Conservation (phyloP, 2,329 filamentous ascomycete genomes). For the Sporothrix brunneoviolacea region DNA sequence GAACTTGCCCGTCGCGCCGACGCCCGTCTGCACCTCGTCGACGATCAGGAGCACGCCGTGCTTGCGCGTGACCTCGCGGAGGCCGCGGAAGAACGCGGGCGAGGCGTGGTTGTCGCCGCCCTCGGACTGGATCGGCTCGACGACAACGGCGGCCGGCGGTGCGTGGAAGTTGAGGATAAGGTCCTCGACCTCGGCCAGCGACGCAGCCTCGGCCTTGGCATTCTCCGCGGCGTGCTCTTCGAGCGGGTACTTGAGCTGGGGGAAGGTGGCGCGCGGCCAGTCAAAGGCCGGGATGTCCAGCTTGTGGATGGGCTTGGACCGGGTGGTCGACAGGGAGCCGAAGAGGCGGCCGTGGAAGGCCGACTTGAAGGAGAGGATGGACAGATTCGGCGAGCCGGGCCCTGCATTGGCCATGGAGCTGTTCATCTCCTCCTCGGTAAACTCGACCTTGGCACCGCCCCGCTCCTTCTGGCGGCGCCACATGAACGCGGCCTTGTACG, state of each 20-base stretch:
- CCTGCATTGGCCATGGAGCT: constrained; percentile 73
- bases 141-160: constrained; percentile 72
- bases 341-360: constrained; percentile 90
- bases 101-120: constrained; percentile 93
- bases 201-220: constrained; percentile 70
- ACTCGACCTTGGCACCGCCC: constrained; percentile 69
- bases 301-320: constrained; percentile 92
- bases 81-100: constrained; percentile 75
- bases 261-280: constrained; percentile 89
- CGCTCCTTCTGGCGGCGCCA: constrained; percentile 77
- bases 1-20: constrained; percentile 89
- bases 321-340: constrained; percentile 78
- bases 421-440: constrained; percentile 67
- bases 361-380: constrained; percentile 82
- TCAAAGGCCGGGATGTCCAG: constrained; percentile 91
- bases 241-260: constrained; percentile 77
- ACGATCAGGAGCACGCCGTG: constrained; percentile 80
- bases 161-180: constrained; percentile 73
- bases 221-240: constrained; percentile 75
- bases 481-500: constrained; percentile 95
- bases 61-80: constrained; percentile 71
- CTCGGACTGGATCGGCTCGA: constrained; percentile 91
- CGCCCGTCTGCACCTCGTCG: constrained; percentile 89
- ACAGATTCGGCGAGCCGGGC: constrained; percentile 69
- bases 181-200: constrained; percentile 75